Percentiles rank a stretch among this genome's conserved stretches.
Conservation (phyloP, 306 rosid species). For the Pyrus bretschneideri region DNA sequence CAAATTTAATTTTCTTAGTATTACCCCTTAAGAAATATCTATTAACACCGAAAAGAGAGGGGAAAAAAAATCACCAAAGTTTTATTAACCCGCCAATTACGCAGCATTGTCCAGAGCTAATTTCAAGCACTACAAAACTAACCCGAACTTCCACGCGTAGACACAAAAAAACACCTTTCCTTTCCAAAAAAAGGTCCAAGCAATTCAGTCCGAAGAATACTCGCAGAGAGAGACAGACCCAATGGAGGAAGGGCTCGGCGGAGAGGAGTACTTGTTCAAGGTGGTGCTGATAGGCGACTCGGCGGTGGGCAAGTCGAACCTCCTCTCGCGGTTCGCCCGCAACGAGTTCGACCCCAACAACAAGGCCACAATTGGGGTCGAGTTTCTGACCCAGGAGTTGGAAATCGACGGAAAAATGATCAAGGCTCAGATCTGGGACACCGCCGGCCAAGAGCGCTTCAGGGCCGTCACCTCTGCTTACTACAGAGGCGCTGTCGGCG, state of each 20-base stretch:
- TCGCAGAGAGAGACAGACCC: neutral
- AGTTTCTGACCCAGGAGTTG: constrained; percentile 74
- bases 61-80: neutral
- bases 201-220: neutral
- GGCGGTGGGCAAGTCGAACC: constrained; percentile 88
- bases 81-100: constrained; percentile 38
- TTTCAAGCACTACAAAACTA: constrained; percentile 7
- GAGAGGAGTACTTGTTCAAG: constrained; percentile 82
- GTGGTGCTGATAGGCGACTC: constrained; percentile 83
- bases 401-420: constrained; percentile 79
- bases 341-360: constrained; percentile 76
- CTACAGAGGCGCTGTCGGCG: constrained; percentile 91
- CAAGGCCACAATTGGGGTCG: constrained; percentile 88
- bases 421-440: constrained; percentile 99
- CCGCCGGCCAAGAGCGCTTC: constrained; percentile 89
- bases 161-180: neutral
- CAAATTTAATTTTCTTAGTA: no score
- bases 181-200: neutral
- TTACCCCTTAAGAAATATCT: no score
- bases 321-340: constrained; percentile 68
- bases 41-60: no score
- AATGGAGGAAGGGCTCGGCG: constrained; percentile 35
- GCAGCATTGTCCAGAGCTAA: constrained; percentile 18
- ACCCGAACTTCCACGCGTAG: neutral
- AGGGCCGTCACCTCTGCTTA: constrained; percentile 94